A percentile compares a stretch with the other conserved stretches of the same genome.
Conservation (phyloP, 2,329 filamentous ascomycete genomes). For the Atkinsonella hypoxylon region DNA sequence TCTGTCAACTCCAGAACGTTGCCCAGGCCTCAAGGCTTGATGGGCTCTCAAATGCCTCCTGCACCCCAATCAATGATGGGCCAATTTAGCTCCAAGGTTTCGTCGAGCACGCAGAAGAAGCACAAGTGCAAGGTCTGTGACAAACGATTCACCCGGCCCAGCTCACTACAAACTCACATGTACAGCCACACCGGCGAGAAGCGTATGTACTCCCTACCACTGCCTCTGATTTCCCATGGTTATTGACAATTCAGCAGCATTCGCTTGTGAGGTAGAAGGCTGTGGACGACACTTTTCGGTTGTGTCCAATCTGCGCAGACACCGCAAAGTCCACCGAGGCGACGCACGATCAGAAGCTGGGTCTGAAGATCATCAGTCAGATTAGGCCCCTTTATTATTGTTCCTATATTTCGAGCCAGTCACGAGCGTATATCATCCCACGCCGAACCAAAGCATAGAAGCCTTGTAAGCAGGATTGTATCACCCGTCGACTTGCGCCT, state of each 20-base stretch:
- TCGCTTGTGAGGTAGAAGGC: slow-evolving; percentile 85
- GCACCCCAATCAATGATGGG: slow-evolving; percentile 97
- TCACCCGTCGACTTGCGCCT: neutral
- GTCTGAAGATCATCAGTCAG: slow-evolving; percentile 51
- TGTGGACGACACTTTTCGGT: slow-evolving; percentile 96
- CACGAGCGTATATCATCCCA: neutral
- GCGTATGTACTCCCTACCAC: slow-evolving; percentile 49
- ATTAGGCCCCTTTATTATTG: slow-evolving; percentile 23
- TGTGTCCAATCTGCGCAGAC: slow-evolving; percentile 85
- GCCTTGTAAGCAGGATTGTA: slow-evolving; percentile 5
- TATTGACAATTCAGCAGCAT: slow-evolving; percentile 44
- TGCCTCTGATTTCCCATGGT: neutral
- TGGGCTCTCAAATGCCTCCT: slow-evolving; percentile 55
- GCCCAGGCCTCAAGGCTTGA: slow-evolving; percentile 58
- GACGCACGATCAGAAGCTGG: slow-evolving; percentile 52
- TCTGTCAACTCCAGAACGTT: slow-evolving; percentile 70
- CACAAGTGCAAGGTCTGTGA: slow-evolving; percentile 99
- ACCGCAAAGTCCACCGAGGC: slow-evolving; percentile 84
- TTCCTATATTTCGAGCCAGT: neutral
- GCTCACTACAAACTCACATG: slow-evolving; percentile 93
- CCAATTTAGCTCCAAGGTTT: slow-evolving; percentile 93
- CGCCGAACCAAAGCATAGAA: slow-evolving; percentile 8
- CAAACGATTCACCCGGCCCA: slow-evolving; percentile 90
- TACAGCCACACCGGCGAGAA: slow-evolving; percentile 98
- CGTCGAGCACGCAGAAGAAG: slow-evolving; percentile 94